Conservation (phyloP, 2,329 filamentous ascomycete species). For the Pseudocercospora eumusae region DNA sequence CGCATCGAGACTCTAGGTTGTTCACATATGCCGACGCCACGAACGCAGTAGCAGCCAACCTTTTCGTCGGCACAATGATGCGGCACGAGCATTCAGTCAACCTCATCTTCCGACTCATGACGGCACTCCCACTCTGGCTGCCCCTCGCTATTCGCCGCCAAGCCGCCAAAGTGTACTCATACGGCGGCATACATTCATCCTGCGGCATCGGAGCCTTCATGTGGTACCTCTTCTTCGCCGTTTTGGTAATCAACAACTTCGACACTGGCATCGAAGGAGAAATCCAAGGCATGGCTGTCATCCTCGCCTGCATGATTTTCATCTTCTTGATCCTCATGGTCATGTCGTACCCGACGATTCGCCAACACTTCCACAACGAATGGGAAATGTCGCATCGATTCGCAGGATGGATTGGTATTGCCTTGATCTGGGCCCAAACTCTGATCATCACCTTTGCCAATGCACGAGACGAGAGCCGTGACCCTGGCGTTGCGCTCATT, state of each 20-base stretch:
- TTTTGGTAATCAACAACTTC: conserved; percentile 36
- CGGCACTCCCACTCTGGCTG: conserved; percentile 37
- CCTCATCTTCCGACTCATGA: conserved; percentile 40
- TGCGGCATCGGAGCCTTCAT: conserved; percentile 42
- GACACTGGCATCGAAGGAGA: conserved; percentile 14
- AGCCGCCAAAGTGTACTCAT: conserved; percentile 45
- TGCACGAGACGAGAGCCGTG: conserved; percentile 17
- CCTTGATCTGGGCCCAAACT: conserved; percentile 66
- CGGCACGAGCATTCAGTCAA: conserved; percentile 48
- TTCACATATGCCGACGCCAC: conserved; percentile 34
- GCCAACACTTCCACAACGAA: conserved; percentile 63
- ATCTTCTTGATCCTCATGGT: conserved; percentile 62
- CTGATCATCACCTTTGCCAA: conserved; percentile 45
- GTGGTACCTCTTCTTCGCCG: conserved; percentile 50
- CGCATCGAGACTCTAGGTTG: background rate
- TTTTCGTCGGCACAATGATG: conserved; percentile 41
- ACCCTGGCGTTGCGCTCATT: conserved; percentile 46
- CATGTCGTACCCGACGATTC: conserved; percentile 65
- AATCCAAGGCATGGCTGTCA: conserved; percentile 15
- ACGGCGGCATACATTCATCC: conserved; percentile 46
- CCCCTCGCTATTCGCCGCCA: conserved; percentile 41
- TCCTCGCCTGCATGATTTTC: conserved; percentile 60
- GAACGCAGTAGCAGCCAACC: conserved; percentile 41
- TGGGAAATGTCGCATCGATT: conserved; percentile 74
- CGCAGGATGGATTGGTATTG: conserved; percentile 67